phyloP scores from a whole-genome alignment of 345 rosid species.

The Corymbia maculata region DNA sequence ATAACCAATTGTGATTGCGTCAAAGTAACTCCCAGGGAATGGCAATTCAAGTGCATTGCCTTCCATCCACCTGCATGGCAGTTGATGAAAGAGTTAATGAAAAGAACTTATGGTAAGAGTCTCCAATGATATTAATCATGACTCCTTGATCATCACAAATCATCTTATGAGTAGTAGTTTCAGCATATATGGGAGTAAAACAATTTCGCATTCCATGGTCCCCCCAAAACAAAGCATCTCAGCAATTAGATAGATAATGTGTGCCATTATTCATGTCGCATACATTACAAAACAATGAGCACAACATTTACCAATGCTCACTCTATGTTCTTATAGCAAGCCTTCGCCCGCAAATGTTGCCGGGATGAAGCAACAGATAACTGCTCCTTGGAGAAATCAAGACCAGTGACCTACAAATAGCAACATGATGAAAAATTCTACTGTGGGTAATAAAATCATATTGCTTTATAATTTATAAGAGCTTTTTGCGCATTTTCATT shows the following conservation, averaged over 20 bases:
- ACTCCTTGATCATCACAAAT: neutral
- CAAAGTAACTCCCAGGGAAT: slow-evolving; percentile 52
- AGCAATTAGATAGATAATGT: neutral
- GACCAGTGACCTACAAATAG: slow-evolving; percentile 50
- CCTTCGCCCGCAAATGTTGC: slow-evolving; percentile 30
- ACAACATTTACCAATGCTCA: slow-evolving; percentile 62
- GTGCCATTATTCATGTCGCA: neutral
- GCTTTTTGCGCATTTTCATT: neutral
- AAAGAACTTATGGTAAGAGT: neutral
- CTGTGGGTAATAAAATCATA: neutral
- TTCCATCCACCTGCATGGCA: slow-evolving; percentile 54
- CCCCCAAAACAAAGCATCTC: neutral
- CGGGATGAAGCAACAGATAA: slow-evolving; percentile 56
- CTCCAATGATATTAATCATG: neutral
- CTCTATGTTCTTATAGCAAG: slow-evolving; percentile 74
- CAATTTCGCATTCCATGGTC: neutral
- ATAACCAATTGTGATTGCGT: slow-evolving; percentile 85
- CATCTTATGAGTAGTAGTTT: neutral
- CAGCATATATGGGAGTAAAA: neutral
- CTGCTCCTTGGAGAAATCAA: slow-evolving; percentile 82
- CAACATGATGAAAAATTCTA: neutral
- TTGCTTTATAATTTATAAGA: neutral
- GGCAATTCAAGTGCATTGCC: slow-evolving; percentile 79
- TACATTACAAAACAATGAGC: neutral
- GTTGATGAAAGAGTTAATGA: neutral